These are phyloP conservation scores for Spergularia azorica DNA, from an alignment of 179 eudicot species.

Conservation along the genomic window DNA sequence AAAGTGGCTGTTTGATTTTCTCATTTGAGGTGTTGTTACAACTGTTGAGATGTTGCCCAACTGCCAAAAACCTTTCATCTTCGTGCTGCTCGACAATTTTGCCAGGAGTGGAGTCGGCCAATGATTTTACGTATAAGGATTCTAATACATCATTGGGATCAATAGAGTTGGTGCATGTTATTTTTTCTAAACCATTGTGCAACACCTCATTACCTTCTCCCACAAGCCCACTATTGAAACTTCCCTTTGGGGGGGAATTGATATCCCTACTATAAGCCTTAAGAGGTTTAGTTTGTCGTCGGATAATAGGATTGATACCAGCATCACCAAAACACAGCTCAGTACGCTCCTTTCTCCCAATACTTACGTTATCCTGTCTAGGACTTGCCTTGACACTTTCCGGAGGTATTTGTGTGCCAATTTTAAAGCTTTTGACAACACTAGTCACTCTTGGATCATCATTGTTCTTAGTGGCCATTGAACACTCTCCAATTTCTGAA, in stretches of 20 bases:
- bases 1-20: conserved; percentile 11
- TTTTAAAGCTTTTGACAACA: conserved; percentile 20
- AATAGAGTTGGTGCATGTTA: conserved; percentile 19
- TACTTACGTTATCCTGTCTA: conserved; percentile 26
- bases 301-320: conserved; percentile 36
- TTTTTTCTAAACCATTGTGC: conserved; percentile 22
- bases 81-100: conserved; percentile 28
- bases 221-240: conserved; percentile 20
- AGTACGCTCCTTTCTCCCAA: conserved; percentile 26
- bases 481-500: conserved; percentile 34
- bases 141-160: conserved; percentile 18
- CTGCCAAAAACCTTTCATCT: conserved; percentile 24
- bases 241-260: conserved; percentile 28
- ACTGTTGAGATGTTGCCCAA: conserved; percentile 23
- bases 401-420: conserved; percentile 22
- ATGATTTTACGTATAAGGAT: conserved; percentile 10
- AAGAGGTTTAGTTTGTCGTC: conserved; percentile 49
- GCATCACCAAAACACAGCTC: conserved; percentile 25
- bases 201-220: conserved; percentile 21
- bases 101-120: conserved; percentile 18
- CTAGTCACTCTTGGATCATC: conserved; percentile 19
- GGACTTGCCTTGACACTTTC: conserved; percentile 28
- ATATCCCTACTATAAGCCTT: conserved; percentile 46
- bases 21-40: conserved; percentile 17
- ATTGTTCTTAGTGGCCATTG: conserved; percentile 27